These are phyloP conservation scores for Helicostylum pulchrum DNA, from an alignment of 192 early-diverging fungal species.

Conservation along the genomic window DNA sequence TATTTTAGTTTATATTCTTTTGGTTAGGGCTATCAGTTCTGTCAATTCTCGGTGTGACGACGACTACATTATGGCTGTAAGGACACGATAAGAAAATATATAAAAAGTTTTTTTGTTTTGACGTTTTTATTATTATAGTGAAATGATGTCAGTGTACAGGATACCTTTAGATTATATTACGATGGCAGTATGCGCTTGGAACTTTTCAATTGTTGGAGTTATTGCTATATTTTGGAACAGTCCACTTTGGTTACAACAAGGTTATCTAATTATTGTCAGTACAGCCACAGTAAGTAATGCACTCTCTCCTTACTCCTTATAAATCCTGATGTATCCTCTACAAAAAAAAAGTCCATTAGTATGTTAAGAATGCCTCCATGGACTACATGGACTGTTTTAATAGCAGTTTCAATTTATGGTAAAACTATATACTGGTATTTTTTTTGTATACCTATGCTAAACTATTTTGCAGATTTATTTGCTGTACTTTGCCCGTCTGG, in stretches of 20 bases:
- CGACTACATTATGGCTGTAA: constrained; percentile 11
- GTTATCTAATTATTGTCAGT: constrained; percentile 68
- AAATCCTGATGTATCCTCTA: neutral
- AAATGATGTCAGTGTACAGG: constrained; percentile 34
- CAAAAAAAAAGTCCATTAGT: constrained; percentile 52
- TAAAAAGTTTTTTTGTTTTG: neutral
- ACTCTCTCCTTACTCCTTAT: neutral
- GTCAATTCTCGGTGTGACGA: neutral
- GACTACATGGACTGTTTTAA: constrained; percentile 73
- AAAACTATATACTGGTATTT: neutral
- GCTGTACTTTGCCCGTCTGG: constrained; percentile 79
- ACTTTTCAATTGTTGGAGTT: constrained; percentile 61
- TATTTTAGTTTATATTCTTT: constrained; percentile 5
- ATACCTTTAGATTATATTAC: constrained; percentile 68
- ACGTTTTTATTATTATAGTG: neutral
- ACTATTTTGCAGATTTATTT: constrained; percentile 56
- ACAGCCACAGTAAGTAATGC: constrained; percentile 58
- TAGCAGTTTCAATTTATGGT: constrained; percentile 72
- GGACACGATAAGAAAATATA: neutral
- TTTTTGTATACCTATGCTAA: neutral
- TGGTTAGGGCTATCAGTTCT: constrained; percentile 12
- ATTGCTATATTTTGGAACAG: constrained; percentile 74
- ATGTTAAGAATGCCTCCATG: constrained; percentile 55
- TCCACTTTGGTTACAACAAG: constrained; percentile 67
- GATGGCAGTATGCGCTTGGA: constrained; percentile 68